Percentiles rank a stretch among this genome's conserved stretches.
Conservation (phyloP, 2,329 filamentous ascomycete genomes). For the Cephalotrichum gorgonifer region DNA sequence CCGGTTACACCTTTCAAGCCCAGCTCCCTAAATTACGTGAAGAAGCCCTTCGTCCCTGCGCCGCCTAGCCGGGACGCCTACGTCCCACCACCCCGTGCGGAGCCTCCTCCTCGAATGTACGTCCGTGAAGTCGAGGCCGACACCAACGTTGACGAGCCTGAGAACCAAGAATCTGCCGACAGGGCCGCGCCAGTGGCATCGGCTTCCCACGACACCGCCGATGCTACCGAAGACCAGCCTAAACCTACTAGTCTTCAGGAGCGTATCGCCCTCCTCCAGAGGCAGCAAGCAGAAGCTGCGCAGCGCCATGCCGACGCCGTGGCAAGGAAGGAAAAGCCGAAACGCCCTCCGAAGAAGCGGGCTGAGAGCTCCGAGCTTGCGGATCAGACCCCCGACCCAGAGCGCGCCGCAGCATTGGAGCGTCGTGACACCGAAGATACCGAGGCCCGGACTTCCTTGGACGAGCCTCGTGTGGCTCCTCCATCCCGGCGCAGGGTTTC, state of each 20-base stretch:
- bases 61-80: slow-evolving; percentile 90
- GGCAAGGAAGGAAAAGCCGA: slow-evolving; percentile 80
- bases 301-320: slow-evolving; percentile 67
- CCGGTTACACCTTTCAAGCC: slow-evolving; percentile 89
- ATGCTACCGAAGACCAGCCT: slow-evolving; percentile 62
- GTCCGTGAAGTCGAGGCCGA: slow-evolving; percentile 79
- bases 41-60: slow-evolving; percentile 93
- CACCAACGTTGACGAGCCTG: slow-evolving; percentile 53
- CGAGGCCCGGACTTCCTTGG: slow-evolving; percentile 37
- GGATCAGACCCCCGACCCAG: slow-evolving; percentile 12
- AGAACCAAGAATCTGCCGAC: slow-evolving; percentile 57
- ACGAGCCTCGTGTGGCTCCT: slow-evolving; percentile 29
- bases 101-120: slow-evolving; percentile 67
- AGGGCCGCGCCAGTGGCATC: slow-evolving; percentile 50
- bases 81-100: slow-evolving; percentile 59
- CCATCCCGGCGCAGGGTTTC: slow-evolving; percentile 39
- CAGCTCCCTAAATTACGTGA: slow-evolving; percentile 68
- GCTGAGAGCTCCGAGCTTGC: slow-evolving; percentile 34
- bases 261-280: slow-evolving; percentile 85
- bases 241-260: slow-evolving; percentile 93
- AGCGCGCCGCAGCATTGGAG: slow-evolving; percentile 23
- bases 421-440: slow-evolving; percentile 37
- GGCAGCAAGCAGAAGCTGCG: slow-evolving; percentile 85
- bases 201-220: slow-evolving; percentile 40
- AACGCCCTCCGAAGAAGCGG: slow-evolving; percentile 61